Percentiles rank a stretch among this genome's conserved stretches.
Evolutionary conservation across 116 monocot species (phyloP).

Genomic region (Cymodocea nodosa): DNA sequence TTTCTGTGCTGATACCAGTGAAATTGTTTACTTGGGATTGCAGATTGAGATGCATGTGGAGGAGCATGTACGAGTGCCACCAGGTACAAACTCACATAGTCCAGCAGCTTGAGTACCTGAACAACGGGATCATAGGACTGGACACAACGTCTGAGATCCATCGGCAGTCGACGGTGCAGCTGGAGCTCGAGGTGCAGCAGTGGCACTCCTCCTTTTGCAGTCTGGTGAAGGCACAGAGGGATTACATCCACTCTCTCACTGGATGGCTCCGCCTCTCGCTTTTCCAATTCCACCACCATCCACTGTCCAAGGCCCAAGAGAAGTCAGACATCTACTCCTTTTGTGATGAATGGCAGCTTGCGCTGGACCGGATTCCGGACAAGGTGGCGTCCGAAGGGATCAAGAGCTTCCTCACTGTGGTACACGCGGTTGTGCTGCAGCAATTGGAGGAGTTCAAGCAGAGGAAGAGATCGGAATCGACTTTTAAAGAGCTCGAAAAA

Average conservation of each 20-base stretch:
- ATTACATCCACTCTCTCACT: constrained; percentile 72
- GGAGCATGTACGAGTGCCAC: constrained; percentile 94
- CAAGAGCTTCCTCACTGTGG: constrained; percentile 72
- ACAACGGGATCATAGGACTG: constrained; percentile 13
- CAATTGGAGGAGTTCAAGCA: constrained; percentile 74
- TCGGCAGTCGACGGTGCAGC: constrained; percentile 65
- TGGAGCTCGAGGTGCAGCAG: constrained; percentile 64
- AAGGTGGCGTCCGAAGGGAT: constrained; percentile 94
- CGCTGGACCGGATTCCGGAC: constrained; percentile 75
- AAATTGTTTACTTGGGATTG: not conserved
- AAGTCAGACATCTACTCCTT: constrained; percentile 49
- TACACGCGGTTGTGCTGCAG: constrained; percentile 64
- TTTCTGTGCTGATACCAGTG: not conserved
- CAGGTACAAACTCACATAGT: constrained; percentile 96
- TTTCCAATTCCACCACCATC: constrained; percentile 52
- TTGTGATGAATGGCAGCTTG: constrained; percentile 92
- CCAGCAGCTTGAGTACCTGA: constrained; percentile 67
- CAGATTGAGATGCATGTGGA: constrained; percentile 88
- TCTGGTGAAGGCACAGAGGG: constrained; percentile 66
- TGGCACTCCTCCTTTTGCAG: constrained; percentile 80
- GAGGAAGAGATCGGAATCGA: constrained; percentile 48
- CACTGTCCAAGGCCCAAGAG: constrained; percentile 14
- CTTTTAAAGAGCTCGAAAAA: constrained; percentile 55
- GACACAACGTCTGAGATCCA: constrained; percentile 55
- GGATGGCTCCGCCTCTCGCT: constrained; percentile 94